Conservation (phyloP, 306 rosid species). For the Hippophae rhamnoides region DNA sequence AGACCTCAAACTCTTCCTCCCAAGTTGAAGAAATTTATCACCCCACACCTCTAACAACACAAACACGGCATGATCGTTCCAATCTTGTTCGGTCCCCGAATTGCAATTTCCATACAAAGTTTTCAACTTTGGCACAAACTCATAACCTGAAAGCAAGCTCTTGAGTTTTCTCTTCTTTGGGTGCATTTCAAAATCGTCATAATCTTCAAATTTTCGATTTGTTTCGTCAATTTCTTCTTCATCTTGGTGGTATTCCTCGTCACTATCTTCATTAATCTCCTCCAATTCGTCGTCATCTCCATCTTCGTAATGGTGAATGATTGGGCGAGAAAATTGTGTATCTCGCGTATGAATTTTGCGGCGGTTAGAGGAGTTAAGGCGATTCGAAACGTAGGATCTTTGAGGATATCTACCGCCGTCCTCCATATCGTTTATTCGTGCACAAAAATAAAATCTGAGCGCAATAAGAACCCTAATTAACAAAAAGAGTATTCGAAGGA, state of each 20-base stretch:
- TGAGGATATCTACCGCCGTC: slow-evolving; percentile 46
- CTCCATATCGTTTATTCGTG: slow-evolving; percentile 43
- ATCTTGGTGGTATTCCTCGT: slow-evolving; percentile 9
- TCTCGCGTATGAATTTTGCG: slow-evolving; percentile 32
- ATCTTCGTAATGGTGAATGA: slow-evolving; percentile 21
- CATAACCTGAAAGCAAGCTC: slow-evolving; percentile 35
- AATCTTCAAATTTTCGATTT: slow-evolving; percentile 16
- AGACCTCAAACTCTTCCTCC: slow-evolving; percentile 72
- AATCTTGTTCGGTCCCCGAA: slow-evolving; percentile 24
- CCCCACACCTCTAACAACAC: slow-evolving; percentile 78
- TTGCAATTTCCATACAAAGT: slow-evolving; percentile 9
- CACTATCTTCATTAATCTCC: slow-evolving; percentile 19
- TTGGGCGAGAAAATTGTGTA: slow-evolving; percentile 25
- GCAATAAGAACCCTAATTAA: slow-evolving; percentile 12
- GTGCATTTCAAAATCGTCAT: slow-evolving; percentile 28
- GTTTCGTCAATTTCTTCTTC: slow-evolving; percentile 7
- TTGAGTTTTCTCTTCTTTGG: slow-evolving; percentile 49
- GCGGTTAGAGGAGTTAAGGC: slow-evolving; percentile 30
- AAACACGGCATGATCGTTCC: slow-evolving; percentile 55
- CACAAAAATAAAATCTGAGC: not conserved
- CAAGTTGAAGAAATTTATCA: slow-evolving; percentile 56
- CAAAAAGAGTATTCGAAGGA: not conserved
- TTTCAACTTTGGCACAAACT: slow-evolving; percentile 35
- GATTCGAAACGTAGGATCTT: slow-evolving; percentile 29
- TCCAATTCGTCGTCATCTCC: slow-evolving; percentile 26